A percentile compares a stretch with the other conserved stretches of the same genome.
Evolutionary conservation across 2,329 filamentous ascomycete species (phyloP).

Genomic region (Trichoderma simmonsii): DNA sequence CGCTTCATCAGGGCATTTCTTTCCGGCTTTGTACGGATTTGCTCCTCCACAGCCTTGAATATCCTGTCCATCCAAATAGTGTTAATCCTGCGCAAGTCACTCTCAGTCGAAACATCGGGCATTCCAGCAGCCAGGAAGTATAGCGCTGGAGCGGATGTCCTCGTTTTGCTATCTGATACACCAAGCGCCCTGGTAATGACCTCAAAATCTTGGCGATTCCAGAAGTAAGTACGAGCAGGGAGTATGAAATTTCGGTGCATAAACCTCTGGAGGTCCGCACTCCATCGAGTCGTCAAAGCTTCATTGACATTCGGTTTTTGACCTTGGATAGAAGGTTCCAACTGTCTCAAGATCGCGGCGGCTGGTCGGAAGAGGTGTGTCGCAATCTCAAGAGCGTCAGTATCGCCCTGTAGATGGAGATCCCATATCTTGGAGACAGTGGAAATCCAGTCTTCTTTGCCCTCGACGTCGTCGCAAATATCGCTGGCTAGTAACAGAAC

Average conservation of each 20-base stretch:
- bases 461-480: conserved; percentile 33
- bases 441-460: conserved; percentile 46
- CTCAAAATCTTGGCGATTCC: conserved; percentile 41
- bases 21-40: conserved; percentile 26
- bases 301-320: conserved; percentile 19
- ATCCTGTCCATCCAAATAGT: conserved; percentile 39
- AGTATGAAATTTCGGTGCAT: conserved; percentile 51
- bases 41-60: conserved; percentile 33
- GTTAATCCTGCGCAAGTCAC: conserved; percentile 34
- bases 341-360: conserved; percentile 38
- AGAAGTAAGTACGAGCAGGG: conserved; percentile 47
- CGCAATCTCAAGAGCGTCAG: conserved; percentile 49
- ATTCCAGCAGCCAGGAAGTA: conserved; percentile 41
- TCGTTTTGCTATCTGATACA: conserved; percentile 34
- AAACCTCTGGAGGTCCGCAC: conserved; percentile 45
- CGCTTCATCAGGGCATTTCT: conserved; percentile 30
- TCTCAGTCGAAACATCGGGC: conserved; percentile 25
- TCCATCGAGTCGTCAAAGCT: conserved; percentile 39
- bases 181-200: conserved; percentile 41
- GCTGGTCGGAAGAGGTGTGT: conserved; percentile 42
- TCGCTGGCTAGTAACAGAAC: conserved; percentile 35
- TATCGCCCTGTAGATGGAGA: conserved; percentile 49
- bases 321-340: conserved; percentile 33
- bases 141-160: conserved; percentile 42
- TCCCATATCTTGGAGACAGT: conserved; percentile 50